phyloP scores from a whole-genome alignment of 345 rosid species.

The Nephelium lappaceum region DNA sequence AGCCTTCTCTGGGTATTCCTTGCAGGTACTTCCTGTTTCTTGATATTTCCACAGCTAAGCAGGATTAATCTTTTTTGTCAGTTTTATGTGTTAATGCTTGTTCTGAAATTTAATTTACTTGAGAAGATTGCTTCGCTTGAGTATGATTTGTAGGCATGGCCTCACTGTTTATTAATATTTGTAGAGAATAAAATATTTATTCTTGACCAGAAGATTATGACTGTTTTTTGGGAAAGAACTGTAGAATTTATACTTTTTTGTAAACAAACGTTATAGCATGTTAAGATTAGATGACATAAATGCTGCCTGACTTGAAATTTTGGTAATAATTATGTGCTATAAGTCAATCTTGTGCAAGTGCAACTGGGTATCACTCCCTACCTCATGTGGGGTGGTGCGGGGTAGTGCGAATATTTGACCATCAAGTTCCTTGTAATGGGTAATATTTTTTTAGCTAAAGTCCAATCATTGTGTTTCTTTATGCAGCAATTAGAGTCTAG shows the following conservation, averaged over 20 bases:
- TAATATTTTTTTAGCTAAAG: background rate
- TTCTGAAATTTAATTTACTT: background rate
- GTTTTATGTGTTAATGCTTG: background rate
- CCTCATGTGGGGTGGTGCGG: background rate
- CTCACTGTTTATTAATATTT: background rate
- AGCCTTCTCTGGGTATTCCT: conserved; percentile 88
- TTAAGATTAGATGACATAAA: background rate
- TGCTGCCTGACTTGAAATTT: background rate
- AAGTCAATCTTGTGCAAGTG: background rate
- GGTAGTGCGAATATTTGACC: background rate
- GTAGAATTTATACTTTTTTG: background rate
- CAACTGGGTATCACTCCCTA: background rate
- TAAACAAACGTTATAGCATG: background rate
- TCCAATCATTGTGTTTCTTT: background rate
- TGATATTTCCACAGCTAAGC: background rate
- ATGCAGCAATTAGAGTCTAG: background rate
- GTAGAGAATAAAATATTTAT: background rate
- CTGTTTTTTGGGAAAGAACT: background rate
- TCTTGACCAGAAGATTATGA: background rate
- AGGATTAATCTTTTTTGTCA: background rate
- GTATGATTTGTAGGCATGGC: background rate
- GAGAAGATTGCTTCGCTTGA: background rate
- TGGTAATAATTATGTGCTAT: background rate
- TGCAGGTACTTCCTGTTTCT: conserved; percentile 52
- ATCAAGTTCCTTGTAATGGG: background rate